Evolutionary conservation across 441 rosid genomes (phyloP).

Genomic region (Euphorbia celastroides): DNA sequence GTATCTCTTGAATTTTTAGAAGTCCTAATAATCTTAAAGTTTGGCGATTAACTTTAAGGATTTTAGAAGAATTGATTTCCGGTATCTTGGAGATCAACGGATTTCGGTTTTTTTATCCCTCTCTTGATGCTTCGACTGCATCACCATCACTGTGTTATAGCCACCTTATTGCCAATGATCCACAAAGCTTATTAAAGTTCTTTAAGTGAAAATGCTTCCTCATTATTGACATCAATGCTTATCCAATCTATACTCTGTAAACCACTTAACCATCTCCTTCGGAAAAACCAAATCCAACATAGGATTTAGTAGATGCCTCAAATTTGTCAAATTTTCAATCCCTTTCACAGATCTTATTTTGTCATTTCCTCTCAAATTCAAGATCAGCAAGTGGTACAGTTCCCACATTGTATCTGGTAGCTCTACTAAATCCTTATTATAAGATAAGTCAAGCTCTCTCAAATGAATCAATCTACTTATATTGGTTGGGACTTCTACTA

Average conservation of each 20-base stretch:
- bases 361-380: not conserved
- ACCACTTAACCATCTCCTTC: not conserved
- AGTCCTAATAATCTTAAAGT: no score
- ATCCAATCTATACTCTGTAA: not conserved
- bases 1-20: no score
- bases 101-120: no score
- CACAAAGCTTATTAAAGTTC: not conserved
- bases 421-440: not conserved
- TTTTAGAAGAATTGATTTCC: no score
- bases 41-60: no score
- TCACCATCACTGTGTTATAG: not conserved
- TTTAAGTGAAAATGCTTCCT: not conserved
- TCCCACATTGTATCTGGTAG: not conserved
- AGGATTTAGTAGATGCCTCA: not conserved
- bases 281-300: not conserved
- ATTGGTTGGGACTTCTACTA: not conserved
- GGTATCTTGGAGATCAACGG: no score
- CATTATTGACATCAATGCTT: not conserved
- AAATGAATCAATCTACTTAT: conserved; percentile 5
- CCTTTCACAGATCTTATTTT: not conserved
- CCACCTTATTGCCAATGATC: not conserved
- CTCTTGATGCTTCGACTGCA: not conserved
- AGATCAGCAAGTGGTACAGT: conserved; percentile 1
- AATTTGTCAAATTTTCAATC: not conserved
- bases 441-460: not conserved